These are phyloP conservation scores for Uronychia setigera DNA, from an alignment of 73 alveolate species.

Conservation along the genomic window DNA sequence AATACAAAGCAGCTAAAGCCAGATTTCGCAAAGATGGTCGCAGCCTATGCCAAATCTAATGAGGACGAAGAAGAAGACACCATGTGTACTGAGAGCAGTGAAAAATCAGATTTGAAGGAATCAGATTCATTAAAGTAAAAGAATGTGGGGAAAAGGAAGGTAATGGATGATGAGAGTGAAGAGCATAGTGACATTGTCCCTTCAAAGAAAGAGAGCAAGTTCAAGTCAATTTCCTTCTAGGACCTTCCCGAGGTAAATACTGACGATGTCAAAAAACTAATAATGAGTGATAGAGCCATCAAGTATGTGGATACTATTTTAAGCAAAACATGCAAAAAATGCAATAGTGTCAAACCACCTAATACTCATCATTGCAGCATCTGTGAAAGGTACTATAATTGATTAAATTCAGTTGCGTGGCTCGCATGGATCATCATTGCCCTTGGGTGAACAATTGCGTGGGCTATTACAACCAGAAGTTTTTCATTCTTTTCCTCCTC, in stretches of 20 bases:
- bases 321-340: constrained; percentile 52
- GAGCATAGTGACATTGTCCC: too few relatives aligned
- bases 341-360: constrained; percentile 62
- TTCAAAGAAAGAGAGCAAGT: too few relatives aligned
- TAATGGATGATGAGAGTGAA: too few relatives aligned
- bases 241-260: neutral
- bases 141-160: too few relatives aligned
- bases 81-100: neutral
- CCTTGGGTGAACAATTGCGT: constrained; percentile 97
- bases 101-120: neutral
- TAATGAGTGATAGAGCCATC: constrained; percentile 1
- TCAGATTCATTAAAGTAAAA: neutral
- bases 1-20: neutral
- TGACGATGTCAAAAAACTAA: neutral
- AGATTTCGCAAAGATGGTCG: constrained; percentile 8
- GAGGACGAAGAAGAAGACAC: neutral
- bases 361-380: constrained; percentile 80
- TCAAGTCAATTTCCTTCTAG: neutral
- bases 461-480: constrained; percentile 88
- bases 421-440: constrained; percentile 93
- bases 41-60: neutral
- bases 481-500: constrained; percentile 75
- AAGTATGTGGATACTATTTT: constrained; percentile 1
- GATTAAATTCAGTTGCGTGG: constrained; percentile 44
- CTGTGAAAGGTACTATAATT: constrained; percentile 21